Base-by-base conservation (phyloP, 345 rosid species). In the Populus ilicifolia region DNA sequence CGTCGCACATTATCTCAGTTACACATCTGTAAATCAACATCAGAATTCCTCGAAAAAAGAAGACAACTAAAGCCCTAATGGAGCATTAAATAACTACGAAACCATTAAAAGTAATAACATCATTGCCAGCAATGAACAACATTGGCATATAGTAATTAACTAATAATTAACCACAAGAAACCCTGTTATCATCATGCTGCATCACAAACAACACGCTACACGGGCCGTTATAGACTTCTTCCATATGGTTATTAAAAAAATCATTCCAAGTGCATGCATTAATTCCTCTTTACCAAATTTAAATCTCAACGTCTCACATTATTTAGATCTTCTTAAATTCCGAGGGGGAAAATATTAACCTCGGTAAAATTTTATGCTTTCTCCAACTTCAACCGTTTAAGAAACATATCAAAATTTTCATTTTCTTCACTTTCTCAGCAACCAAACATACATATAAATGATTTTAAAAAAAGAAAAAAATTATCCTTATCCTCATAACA, bases 391-490 rank as follows among this genome's bases (percentile, higher is more conserved):
- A 36, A 68, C 16, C 18, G 50, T 46, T 46, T 14, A 63, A 17
- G 59, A 80, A 59, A 3, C 27, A 10, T 43, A 9, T 35, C 8
- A 41, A 44, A 33, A 9, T 33, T 52, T 30, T 38, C 46, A 20
- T 76, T 67, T 21, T 52, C 72, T 41, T 63, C 50, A 38, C 21
- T 77, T 8, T 64, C 61, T 29, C 29, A 27, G 78, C 29, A 67
- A 73, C 73, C 73, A 75, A 64, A 72, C 52, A 61, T 62, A 56
- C 59, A 62, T 8, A n/a, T 4, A 76, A 33, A 11, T 13, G n/a
- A 62, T 25, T 6, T 23, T 43, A 21, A 21, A 27, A 21, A 39
- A 27, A 8, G 5, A 33, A 33, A 67, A 70, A 44, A 52, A 56
- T 8, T 2, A n/a, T 56, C 27, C 27, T 33, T 59, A 72, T 1